Evolutionary conservation across 2,329 filamentous ascomycete species (phyloP).

Genomic region (Colletotrichum coccodes): DNA sequence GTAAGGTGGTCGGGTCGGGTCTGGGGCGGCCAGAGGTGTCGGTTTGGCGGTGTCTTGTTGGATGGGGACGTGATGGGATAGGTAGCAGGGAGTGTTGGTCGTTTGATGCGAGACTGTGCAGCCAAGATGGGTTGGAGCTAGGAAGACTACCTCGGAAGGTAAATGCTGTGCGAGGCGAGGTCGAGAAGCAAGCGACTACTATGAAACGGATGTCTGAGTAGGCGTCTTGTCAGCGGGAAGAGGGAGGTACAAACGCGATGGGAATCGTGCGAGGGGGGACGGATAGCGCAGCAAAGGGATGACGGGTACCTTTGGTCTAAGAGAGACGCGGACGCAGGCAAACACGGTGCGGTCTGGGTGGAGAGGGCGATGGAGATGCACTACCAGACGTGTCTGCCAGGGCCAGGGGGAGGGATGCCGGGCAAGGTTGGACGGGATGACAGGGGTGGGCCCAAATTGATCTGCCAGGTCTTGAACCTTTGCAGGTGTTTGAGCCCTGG

Average conservation of each 20-base stretch:
- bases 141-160: too few relatives aligned
- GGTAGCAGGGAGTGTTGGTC: constrained; percentile 21
- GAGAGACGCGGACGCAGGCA: constrained; percentile 5
- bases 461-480: not conserved
- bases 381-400: not conserved
- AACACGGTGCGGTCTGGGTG: constrained; percentile 4
- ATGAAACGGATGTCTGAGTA: not conserved
- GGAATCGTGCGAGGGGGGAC: not conserved
- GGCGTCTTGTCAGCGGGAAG: constrained; percentile 13
- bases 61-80: not conserved
- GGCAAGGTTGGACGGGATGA: constrained; percentile 2
- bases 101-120: constrained; percentile 11
- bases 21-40: not conserved
- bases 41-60: constrained; percentile 3
- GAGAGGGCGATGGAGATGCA: not conserved
- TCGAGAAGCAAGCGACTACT: not conserved
- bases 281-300: constrained; percentile 4
- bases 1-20: constrained; percentile 8
- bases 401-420: not conserved
- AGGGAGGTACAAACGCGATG: constrained; percentile 17
- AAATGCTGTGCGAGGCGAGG: not conserved
- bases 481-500: not conserved
- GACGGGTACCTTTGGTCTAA: constrained; percentile 21
- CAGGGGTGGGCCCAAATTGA: not conserved
- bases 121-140: not conserved